A percentile compares a stretch with the other conserved stretches of the same genome.
Evolutionary conservation across 805 yeast genomes (phyloP).

Genomic region (Yarrowia bubula): DNA sequence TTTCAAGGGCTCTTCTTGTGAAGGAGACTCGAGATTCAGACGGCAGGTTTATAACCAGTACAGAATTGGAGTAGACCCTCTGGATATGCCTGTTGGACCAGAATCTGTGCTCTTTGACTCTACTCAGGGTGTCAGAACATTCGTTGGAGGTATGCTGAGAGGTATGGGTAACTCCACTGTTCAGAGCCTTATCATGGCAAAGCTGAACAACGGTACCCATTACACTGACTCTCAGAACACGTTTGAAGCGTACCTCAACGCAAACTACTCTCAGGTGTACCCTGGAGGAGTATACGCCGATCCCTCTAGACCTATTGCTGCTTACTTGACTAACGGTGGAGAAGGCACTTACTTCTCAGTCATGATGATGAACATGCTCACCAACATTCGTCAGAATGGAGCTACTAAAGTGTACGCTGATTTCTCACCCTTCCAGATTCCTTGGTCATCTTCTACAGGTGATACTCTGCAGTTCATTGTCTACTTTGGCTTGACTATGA

Average conservation of each 20-base stretch:
- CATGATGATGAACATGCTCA: constrained; percentile 35
- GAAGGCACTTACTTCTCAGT: constrained; percentile 34
- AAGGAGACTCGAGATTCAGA: constrained; percentile 24
- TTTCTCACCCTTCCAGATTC: constrained; percentile 39
- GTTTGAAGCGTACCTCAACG: constrained; percentile 31
- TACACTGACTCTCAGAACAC: constrained; percentile 29
- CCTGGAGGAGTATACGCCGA: constrained; percentile 40
- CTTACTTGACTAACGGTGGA: constrained; percentile 35
- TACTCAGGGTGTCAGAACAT: constrained; percentile 27
- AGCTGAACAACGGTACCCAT: constrained; percentile 28
- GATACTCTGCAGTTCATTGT: constrained; percentile 40
- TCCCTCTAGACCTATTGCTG: constrained; percentile 33
- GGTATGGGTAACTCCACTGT: constrained; percentile 24
- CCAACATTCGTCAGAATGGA: constrained; percentile 38
- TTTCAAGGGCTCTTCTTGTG: constrained; percentile 32
- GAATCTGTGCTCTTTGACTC: not conserved
- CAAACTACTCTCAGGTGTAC: constrained; percentile 33
- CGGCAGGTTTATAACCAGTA: constrained; percentile 29
- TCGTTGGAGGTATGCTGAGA: constrained; percentile 22
- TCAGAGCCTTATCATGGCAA: constrained; percentile 18
- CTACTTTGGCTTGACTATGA: constrained; percentile 40
- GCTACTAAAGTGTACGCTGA: constrained; percentile 35
- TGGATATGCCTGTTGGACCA: constrained; percentile 31
- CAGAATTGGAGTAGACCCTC: constrained; percentile 6
- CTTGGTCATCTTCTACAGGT: constrained; percentile 39